phyloP scores from a whole-genome alignment of 2,329 filamentous ascomycete genomes.

The Stachybotrys elegans region DNA sequence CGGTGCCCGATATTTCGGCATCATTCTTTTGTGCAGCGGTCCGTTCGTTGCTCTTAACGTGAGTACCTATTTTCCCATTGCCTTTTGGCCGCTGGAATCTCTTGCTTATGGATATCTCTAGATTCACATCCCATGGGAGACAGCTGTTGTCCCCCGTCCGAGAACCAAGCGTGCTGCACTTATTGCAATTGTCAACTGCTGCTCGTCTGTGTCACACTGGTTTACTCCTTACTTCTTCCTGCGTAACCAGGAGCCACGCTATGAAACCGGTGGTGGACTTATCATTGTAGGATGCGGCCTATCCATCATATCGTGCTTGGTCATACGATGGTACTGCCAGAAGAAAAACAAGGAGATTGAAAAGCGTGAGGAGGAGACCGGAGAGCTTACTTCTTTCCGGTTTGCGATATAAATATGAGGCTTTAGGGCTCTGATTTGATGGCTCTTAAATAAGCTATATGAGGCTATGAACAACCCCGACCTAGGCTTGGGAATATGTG shows the following conservation, averaged over 20 bases:
- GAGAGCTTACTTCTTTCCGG: background rate
- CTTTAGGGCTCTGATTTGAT: too few species aligned
- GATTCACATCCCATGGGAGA: conserved; percentile 33
- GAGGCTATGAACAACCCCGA: too few species aligned
- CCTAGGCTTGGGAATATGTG: too few species aligned
- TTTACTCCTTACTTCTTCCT: conserved; percentile 32
- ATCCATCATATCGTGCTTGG: background rate
- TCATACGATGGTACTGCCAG: background rate
- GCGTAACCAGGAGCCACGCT: conserved; percentile 16
- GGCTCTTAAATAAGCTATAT: too few species aligned
- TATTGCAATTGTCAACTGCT: conserved; percentile 34
- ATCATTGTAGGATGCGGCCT: conserved; percentile 16
- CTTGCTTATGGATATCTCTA: background rate
- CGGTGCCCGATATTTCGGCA: conserved; percentile 34
- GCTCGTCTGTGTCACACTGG: conserved; percentile 31
- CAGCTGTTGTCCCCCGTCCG: conserved; percentile 29
- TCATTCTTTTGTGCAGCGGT: conserved; percentile 33
- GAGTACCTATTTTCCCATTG: background rate
- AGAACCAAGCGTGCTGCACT: conserved; percentile 32
- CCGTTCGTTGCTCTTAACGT: conserved; percentile 17
- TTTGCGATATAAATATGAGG: background rate
- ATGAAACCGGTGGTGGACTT: conserved; percentile 17
- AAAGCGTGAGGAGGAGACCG: background rate
- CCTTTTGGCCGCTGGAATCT: background rate
- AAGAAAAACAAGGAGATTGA: conserved; percentile 1